Base-by-base conservation (phyloP, 805 yeast genomes). In the Metschnikowia orientalis region DNA sequence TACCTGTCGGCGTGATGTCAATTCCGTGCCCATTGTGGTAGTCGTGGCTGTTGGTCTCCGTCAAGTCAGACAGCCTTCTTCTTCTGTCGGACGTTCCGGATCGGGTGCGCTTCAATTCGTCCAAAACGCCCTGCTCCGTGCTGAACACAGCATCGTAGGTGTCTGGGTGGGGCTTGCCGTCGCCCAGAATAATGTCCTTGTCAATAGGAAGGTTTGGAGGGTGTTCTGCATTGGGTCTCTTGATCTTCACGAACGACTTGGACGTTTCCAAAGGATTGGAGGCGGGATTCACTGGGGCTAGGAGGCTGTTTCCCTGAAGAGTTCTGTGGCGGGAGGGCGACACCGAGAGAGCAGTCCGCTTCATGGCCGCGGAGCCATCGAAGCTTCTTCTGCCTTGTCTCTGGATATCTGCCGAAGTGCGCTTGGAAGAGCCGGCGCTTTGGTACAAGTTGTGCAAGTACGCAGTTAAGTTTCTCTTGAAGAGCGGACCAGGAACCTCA, bases 401-500 rank as follows among this genome's bases (percentile, higher is more conserved):
- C 8, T 26, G 4, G 6, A 24, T 23, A 19, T 71, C 77, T 5
- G 65, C 13, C 1, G 76, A 70, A 29, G 57, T 61, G 41, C 73
- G 53, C 42, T 64, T 71, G 4, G 73, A 60, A 14, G 41, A 48
- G 33, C 38, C 42, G 18, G 59, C 53, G 14, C 59, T 51, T 23
- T 42, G 43, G 46, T 80, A 81, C 28, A 81, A 56, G 23, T 73
- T 68, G 55, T 81, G 88, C 50, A 81, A 64, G 50, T 80, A 81
- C 8, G 79, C 71, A 2, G 86, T 75, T 46, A 81, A 70, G 49
- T 80, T 81, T 48, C 84, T 63, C 51, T 78, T 81, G 9, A 82
- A 68, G 37, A 81, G 63, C 1, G 90, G 90, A 8, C 89, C 89
- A 1, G 90, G 90, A 38, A 73, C 75, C 23, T 69, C 68, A 53